Conservation (phyloP, 352 stramenopile genomes). For the Phytophthora pisi region DNA sequence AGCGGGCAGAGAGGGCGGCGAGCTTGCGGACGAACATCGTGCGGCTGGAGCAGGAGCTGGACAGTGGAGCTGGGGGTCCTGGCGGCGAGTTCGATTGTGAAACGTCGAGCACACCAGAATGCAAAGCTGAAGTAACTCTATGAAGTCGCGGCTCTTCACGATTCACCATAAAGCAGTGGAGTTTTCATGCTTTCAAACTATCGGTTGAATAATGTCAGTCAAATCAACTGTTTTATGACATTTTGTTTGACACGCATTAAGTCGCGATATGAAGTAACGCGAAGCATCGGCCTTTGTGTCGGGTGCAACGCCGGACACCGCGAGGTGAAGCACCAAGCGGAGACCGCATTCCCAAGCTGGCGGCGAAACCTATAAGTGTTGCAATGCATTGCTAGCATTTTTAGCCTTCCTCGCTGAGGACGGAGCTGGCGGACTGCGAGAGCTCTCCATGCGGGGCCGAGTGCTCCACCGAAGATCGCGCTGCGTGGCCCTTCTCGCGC, state of each 20-base stretch:
- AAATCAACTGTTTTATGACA: too few species aligned
- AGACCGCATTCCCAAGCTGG: background rate
- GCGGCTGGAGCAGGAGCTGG: background rate
- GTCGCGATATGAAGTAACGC: slow-evolving; percentile 9
- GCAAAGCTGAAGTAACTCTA: slow-evolving; percentile 24
- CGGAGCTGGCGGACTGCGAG: background rate
- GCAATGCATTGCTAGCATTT: background rate
- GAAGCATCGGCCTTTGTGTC: slow-evolving; percentile 14
- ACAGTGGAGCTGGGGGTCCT: background rate
- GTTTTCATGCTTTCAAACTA: too few species aligned
- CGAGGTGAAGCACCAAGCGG: background rate
- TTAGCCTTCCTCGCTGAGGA: background rate
- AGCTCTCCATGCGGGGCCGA: background rate
- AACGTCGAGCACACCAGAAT: slow-evolving; percentile 27
- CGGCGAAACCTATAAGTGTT: background rate
- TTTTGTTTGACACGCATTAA: background rate
- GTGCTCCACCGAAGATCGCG: background rate
- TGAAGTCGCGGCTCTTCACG: slow-evolving; percentile 38
- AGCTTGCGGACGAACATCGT: slow-evolving; percentile 54
- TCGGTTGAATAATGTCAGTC: too few species aligned
- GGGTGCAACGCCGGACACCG: slow-evolving; percentile 13
- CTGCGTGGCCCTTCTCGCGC: background rate
- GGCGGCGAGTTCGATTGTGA: slow-evolving; percentile 34
- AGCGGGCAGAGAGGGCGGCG: slow-evolving; percentile 23
- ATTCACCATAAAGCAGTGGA: slow-evolving; percentile 1